Evolutionary conservation across 1,284 basidiomycete genomes (phyloP), one percentile per base, ranked within the genome.

Genomic region (Pterulicium gracile): DNA sequence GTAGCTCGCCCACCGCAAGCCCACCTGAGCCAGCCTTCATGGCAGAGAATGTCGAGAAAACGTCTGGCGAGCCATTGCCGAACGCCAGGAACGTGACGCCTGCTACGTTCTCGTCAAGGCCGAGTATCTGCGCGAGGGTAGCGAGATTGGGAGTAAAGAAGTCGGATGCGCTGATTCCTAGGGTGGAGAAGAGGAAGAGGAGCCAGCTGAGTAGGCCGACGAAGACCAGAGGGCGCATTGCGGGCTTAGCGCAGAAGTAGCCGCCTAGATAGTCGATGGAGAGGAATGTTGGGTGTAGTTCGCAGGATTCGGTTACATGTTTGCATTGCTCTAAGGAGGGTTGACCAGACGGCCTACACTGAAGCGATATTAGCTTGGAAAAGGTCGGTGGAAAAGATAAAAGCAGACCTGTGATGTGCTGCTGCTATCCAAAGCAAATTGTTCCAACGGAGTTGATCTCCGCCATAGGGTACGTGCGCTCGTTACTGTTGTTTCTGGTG

Each of bases 91-190:
- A 88, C 0, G 93, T 95, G 13, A 95, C 91, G 0, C 92, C 92
- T 0, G 91, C 90, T 4, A 95, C 81, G 49, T 88, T 88, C 62
- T 97, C 90, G 55, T 86, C 86, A 24, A 97, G 64, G 0, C 90
- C 87, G 2, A 96, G 75, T 4, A 88, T 66, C 42, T 82, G 73
- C 0, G 92, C 79, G 27, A 95, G 83, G 0, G 91, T 89, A 0
- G 87, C 83, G 23, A 96, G 75, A 62, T 97, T 96, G 1, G 92
- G 92, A 42, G 88, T 93, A 68, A 97, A 95, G 67, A 95, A 97
- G 64, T 97, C 93, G 32, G 88, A 87, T 5, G 92, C 90, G 53
- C 82, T 85, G 61, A 96, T 95, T 2, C 92, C 91, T 18, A 95
- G 79, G 43, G 89, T 87, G 18, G 85, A 88, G 65, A 92, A 92